These are phyloP conservation scores for Phialophora chinensis DNA, from an alignment of 2,329 filamentous ascomycete species.

Conservation along the genomic window DNA sequence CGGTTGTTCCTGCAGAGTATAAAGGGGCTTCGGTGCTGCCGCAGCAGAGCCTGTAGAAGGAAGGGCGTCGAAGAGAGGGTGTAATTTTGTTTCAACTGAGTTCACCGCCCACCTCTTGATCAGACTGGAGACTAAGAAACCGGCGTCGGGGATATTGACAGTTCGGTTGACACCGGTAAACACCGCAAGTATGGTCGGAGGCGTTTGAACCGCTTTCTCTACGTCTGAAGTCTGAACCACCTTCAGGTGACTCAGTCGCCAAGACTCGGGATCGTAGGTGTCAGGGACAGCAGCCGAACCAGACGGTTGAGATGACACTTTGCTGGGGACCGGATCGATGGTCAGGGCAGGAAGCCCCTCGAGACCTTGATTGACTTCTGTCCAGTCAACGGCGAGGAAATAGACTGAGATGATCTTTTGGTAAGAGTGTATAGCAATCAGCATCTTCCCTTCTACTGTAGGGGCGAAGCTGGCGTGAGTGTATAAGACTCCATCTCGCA, in stretches of 20 bases:
- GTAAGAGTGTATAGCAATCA: constrained; percentile 35
- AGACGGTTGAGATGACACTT: constrained; percentile 35
- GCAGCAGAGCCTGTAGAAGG: constrained; percentile 50
- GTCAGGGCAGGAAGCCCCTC: constrained; percentile 42
- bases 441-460: constrained; percentile 40
- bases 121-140: constrained; percentile 72
- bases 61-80: constrained; percentile 75
- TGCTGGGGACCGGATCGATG: constrained; percentile 28
- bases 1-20: constrained; percentile 24
- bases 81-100: constrained; percentile 69
- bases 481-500: constrained; percentile 25
- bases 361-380: constrained; percentile 47
- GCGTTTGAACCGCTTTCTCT: constrained; percentile 59
- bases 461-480: constrained; percentile 55
- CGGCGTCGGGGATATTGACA: constrained; percentile 60
- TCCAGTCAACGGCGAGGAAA: constrained; percentile 42
- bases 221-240: constrained; percentile 71
- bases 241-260: constrained; percentile 74
- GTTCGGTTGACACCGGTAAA: constrained; percentile 67
- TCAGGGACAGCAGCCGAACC: constrained; percentile 32
- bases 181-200: constrained; percentile 72
- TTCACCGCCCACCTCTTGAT: constrained; percentile 82
- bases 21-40: constrained; percentile 12
- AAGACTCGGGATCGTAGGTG: constrained; percentile 50
- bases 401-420: constrained; percentile 32